Evolutionary conservation across 805 yeast species (phyloP).

Genomic region (Candida hungchunana): DNA sequence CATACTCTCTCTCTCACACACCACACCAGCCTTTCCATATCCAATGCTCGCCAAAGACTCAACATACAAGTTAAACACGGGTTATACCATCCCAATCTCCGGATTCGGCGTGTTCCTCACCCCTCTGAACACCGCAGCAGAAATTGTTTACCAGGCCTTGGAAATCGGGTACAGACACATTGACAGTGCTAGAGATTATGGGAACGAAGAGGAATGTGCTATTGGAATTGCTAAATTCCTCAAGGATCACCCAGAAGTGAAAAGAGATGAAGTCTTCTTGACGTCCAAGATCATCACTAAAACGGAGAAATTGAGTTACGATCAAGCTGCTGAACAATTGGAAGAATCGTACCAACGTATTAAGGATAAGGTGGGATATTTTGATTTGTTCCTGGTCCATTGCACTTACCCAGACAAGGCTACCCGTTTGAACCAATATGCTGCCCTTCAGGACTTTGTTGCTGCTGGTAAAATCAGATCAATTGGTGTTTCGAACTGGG

Average conservation of each 20-base stretch:
- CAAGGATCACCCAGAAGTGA: slow-evolving; percentile 17
- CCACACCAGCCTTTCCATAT: too few relatives aligned
- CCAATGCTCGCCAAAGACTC: slow-evolving; percentile 47
- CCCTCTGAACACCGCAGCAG: slow-evolving; percentile 17
- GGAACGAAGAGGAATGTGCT: slow-evolving; percentile 20
- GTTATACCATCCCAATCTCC: slow-evolving; percentile 20
- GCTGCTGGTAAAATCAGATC: slow-evolving; percentile 54
- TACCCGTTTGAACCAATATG: slow-evolving; percentile 57
- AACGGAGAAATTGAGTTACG: slow-evolving; percentile 10
- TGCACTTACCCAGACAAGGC: slow-evolving; percentile 50
- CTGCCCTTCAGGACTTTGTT: slow-evolving; percentile 71
- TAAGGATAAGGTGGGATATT: slow-evolving; percentile 47
- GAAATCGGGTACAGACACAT: slow-evolving; percentile 25
- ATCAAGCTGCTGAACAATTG: slow-evolving; percentile 33
- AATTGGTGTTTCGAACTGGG: slow-evolving; percentile 76
- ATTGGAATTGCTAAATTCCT: slow-evolving; percentile 22
- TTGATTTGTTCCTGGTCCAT: slow-evolving; percentile 68
- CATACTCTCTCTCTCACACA: too few relatives aligned
- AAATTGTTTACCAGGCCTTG: slow-evolving; percentile 21
- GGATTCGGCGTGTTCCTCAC: slow-evolving; percentile 24
- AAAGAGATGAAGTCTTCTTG: slow-evolving; percentile 22
- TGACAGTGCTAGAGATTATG: slow-evolving; percentile 21
- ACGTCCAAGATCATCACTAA: slow-evolving; percentile 36
- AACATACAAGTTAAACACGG: slow-evolving; percentile 18
- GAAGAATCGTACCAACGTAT: slow-evolving; percentile 48